phyloP scores from a whole-genome alignment of 1,139 yeast genomes.

The Hyphopichia pseudoburtonii region DNA sequence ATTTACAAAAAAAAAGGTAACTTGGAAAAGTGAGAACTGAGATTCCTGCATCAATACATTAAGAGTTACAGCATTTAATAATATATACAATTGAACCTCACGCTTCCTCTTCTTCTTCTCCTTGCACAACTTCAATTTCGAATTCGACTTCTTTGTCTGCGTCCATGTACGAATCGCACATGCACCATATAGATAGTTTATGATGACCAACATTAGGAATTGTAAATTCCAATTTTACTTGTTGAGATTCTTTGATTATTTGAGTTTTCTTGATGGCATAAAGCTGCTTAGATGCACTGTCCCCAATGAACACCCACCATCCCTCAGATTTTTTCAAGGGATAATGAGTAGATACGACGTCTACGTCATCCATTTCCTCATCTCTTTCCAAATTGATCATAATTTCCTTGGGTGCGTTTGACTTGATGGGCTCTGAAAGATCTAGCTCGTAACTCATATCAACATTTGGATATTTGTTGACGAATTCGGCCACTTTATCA shows the following conservation, averaged over 20 bases:
- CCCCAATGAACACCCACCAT: constrained; percentile 91
- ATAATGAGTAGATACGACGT: constrained; percentile 55
- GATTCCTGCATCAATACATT: too few species aligned
- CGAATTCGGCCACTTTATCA: constrained; percentile 77
- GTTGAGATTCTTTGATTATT: constrained; percentile 53
- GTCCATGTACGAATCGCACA: constrained; percentile 88
- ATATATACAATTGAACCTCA: not conserved
- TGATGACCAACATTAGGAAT: constrained; percentile 63
- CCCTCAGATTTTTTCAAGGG: constrained; percentile 66
- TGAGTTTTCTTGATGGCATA: constrained; percentile 73
- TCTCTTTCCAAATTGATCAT: constrained; percentile 64
- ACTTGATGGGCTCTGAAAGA: constrained; percentile 36
- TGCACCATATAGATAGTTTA: constrained; percentile 71
- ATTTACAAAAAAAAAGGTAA: not conserved
- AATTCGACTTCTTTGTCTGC: constrained; percentile 79
- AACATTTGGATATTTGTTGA: constrained; percentile 84
- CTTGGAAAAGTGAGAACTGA: too few species aligned
- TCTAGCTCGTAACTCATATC: constrained; percentile 62
- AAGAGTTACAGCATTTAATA: too few species aligned
- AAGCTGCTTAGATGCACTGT: constrained; percentile 55
- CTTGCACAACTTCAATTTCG: constrained; percentile 38
- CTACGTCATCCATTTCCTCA: constrained; percentile 69
- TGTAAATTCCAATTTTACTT: constrained; percentile 54
- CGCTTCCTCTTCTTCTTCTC: constrained; percentile 4
- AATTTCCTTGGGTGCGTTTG: constrained; percentile 47